Percentiles rank a stretch among this genome's conserved stretches.
Conservation (phyloP, 1,284 basidiomycete species). For the Pisolithus thermaeus region DNA sequence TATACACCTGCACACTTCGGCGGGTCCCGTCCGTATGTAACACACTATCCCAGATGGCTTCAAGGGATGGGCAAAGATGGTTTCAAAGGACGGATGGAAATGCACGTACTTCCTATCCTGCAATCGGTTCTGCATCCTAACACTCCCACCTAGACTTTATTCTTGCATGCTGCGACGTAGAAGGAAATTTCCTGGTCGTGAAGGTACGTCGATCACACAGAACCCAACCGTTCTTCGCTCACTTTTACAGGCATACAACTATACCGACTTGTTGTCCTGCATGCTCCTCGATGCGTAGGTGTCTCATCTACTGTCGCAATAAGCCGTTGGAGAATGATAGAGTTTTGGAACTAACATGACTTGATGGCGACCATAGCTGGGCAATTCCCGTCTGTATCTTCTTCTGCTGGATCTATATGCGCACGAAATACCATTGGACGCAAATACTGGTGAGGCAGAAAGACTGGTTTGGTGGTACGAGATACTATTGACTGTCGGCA, state of each 20-base stretch:
- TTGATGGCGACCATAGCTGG: constrained; percentile 44
- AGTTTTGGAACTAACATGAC: no score
- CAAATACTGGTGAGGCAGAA: constrained; percentile 58
- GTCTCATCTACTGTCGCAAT: not conserved
- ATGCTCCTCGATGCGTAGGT: constrained; percentile 80
- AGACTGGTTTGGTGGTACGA: not conserved
- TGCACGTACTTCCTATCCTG: constrained; percentile 40
- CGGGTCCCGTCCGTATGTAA: not conserved
- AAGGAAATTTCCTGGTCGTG: constrained; percentile 80
- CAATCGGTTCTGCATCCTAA: constrained; percentile 3
- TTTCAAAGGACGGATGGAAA: constrained; percentile 77
- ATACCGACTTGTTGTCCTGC: constrained; percentile 80
- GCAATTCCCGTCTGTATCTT: constrained; percentile 82
- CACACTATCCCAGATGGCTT: constrained; percentile 53
- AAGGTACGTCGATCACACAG: constrained; percentile 38
- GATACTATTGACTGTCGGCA: constrained; percentile 21
- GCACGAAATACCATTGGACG: constrained; percentile 74
- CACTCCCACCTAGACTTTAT: constrained; percentile 52
- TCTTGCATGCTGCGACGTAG: constrained; percentile 74
- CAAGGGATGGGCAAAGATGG: constrained; percentile 69
- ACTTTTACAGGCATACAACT: constrained; percentile 63
- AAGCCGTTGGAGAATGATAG: no score
- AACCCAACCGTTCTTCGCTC: not conserved
- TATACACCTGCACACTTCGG: constrained; percentile 5
- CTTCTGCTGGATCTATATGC: constrained; percentile 78